A percentile compares a stretch with the other conserved stretches of the same genome.
Evolutionary conservation across 257 asterid genomes (phyloP).

Genomic region (Ilex aquifolium): DNA sequence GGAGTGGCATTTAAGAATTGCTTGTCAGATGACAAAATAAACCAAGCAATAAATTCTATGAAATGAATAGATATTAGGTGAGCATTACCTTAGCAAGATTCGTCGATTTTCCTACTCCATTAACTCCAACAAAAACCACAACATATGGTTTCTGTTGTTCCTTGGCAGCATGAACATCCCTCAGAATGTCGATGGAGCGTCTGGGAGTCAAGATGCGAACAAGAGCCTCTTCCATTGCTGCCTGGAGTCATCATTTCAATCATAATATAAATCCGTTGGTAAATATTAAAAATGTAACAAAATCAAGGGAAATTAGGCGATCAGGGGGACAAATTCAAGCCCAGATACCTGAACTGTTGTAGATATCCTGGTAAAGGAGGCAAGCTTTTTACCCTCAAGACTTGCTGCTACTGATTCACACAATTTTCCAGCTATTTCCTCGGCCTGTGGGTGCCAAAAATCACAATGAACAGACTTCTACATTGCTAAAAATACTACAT

Average conservation of each 20-base stretch:
- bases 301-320: too few species aligned
- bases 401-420: slow-evolving; percentile 98
- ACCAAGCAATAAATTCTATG: slow-evolving; percentile 2
- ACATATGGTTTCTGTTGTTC: slow-evolving; percentile 95
- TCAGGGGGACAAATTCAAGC: background rate
- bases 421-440: slow-evolving; percentile 96
- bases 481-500: too few species aligned
- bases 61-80: background rate
- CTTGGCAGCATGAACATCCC: slow-evolving; percentile 93
- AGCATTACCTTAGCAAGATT: slow-evolving; percentile 84
- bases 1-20: slow-evolving; percentile 6
- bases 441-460: slow-evolving; percentile 55
- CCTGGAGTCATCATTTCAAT: slow-evolving; percentile 25
- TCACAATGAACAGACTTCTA: background rate
- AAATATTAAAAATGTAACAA: too few species aligned
- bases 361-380: slow-evolving; percentile 86
- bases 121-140: slow-evolving; percentile 97
- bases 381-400: slow-evolving; percentile 86
- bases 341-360: slow-evolving; percentile 79
- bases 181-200: slow-evolving; percentile 89
- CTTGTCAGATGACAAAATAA: background rate
- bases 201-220: slow-evolving; percentile 92
- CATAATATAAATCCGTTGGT: too few species aligned
- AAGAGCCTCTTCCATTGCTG: slow-evolving; percentile 99
- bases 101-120: slow-evolving; percentile 96